phyloP scores from a whole-genome alignment of 192 early-diverging fungal genomes.

The Polychytrium aggregatum region DNA sequence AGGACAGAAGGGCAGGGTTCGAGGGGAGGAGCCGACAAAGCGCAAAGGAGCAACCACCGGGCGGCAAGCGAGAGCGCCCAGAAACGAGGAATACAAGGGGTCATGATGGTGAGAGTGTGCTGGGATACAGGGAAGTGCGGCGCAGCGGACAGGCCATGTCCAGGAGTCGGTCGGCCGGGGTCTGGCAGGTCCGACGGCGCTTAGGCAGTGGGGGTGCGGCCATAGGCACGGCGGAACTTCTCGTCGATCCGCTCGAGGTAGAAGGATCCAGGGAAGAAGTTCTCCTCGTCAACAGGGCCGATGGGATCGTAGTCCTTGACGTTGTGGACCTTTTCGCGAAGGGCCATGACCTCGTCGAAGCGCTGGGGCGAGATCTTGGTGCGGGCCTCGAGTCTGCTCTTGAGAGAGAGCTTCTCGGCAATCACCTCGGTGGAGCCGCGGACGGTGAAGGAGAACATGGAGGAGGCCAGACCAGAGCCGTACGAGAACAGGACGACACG shows the following conservation, averaged over 20 bases:
- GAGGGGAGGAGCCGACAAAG: too few species aligned
- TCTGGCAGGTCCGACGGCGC: too few species aligned
- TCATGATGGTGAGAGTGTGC: too few species aligned
- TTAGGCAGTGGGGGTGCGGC: too few species aligned
- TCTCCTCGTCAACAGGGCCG: constrained; percentile 47
- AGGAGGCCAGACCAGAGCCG: constrained; percentile 89
- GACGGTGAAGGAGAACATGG: constrained; percentile 87
- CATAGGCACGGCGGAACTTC: constrained; percentile 84
- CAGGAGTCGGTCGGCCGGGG: too few species aligned
- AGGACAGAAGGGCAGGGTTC: too few species aligned
- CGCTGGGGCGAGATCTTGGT: constrained; percentile 60
- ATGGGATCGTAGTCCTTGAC: constrained; percentile 68
- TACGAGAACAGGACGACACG: constrained; percentile 88
- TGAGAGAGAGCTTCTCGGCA: constrained; percentile 50
- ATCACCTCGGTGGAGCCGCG: constrained; percentile 51
- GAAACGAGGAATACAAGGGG: too few species aligned
- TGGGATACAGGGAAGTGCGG: too few species aligned
- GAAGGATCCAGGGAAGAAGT: constrained; percentile 69
- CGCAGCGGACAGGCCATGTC: too few species aligned
- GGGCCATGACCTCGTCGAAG: constrained; percentile 69
- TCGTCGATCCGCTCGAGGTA: constrained; percentile 82
- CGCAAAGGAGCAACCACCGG: too few species aligned
- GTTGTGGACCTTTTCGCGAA: constrained; percentile 82
- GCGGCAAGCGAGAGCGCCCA: too few species aligned
- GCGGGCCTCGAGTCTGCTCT: constrained; percentile 59